Evolutionary conservation across 2,329 filamentous ascomycete species (phyloP).

Genomic region (Pseudogymnoascus sp.): DNA sequence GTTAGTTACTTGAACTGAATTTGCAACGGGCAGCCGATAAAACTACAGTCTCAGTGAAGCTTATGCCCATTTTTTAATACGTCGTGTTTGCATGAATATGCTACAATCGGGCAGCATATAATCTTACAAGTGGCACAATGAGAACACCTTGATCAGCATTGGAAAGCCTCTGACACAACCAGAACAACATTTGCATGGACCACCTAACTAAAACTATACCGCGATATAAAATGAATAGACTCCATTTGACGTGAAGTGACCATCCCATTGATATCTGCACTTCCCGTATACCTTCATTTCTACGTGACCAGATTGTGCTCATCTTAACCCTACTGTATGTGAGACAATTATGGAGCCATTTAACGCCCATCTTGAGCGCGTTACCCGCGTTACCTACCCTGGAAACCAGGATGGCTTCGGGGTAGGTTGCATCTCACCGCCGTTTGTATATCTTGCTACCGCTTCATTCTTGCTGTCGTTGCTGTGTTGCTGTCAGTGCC

Average conservation of each 20-base stretch:
- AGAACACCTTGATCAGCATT: background rate
- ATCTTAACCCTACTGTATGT: no score
- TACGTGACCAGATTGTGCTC: no score
- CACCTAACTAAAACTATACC: background rate
- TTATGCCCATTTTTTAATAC: background rate
- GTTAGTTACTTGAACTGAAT: background rate
- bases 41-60: background rate
- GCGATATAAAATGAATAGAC: background rate
- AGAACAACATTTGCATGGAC: no score
- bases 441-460: background rate
- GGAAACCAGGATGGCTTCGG: no score
- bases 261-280: no score
- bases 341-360: no score
- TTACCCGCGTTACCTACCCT: no score
- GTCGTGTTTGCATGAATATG: background rate
- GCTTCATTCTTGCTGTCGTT: background rate
- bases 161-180: no score
- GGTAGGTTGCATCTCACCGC: background rate
- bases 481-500: background rate
- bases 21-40: background rate
- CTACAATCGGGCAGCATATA: background rate
- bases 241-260: background rate
- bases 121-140: background rate
- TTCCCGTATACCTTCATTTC: no score
- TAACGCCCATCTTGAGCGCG: no score